Base-by-base conservation (phyloP, 208 protist genomes). In the Trypanosoma vivax region DNA sequence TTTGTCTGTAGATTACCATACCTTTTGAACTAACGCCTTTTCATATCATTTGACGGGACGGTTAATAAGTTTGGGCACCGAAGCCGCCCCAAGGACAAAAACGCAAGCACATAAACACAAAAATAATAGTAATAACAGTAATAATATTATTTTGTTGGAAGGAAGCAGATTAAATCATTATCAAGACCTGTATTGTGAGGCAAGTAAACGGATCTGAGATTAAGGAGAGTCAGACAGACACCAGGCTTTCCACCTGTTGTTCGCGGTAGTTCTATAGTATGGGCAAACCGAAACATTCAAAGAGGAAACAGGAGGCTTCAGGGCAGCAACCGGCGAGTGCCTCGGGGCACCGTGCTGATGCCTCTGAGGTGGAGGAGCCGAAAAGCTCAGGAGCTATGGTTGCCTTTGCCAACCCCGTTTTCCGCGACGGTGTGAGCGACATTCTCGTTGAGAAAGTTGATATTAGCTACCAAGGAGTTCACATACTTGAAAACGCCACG, bases 401-500 rank as follows among this genome's bases (percentile, higher is more conserved):
- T 0, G 49, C 76, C 40, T 90, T 88, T 56, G 86, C 86, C 18
- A 88, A 85, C 62, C 81, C 81, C 19, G 66, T 73, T 23, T 90
- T 88, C 64, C 78, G 79, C 23, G 74, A 87, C 33, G 86, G 86
- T 39, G 79, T 93, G 40, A 88, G 81, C 47, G 82, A 95, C 49
- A 82, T 95, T 41, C 63, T 89, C 25, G 88, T 95, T 4, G 82
- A 89, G 55, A 88, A 88, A 60, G 65, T 95, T 38, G 83, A 92
- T 52, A 77, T 95, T 62, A 90, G 82, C 70, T 92, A 91, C 59
- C 83, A 95, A 64, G 84, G 83, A 34, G 83, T 72, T 23, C 57
- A 51, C 9, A 77, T 95, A 21, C 74, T 93, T 0, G 83, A 92
- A 59, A 90, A 95, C 50, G 83, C 84, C 2, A 83, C 74, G 39